Conservation (phyloP, 1,284 basidiomycete genomes). For the Ceratobasidium sp. region DNA sequence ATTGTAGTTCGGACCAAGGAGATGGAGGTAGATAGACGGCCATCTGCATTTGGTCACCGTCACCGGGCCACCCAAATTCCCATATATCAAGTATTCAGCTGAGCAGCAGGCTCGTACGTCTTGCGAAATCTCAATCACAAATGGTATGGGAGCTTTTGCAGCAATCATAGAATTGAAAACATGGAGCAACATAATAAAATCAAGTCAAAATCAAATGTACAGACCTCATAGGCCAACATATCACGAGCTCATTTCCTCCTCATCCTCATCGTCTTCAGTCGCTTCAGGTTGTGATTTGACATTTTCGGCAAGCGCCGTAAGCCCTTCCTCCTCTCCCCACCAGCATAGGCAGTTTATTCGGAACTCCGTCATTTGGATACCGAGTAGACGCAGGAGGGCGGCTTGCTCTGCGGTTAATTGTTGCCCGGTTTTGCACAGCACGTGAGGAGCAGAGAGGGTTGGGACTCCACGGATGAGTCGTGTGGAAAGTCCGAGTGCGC, state of each 20-base stretch:
- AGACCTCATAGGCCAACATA: background rate
- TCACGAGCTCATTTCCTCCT: slow-evolving; percentile 39
- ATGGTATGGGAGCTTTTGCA: too few relatives aligned
- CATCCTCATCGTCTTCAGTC: slow-evolving; percentile 7
- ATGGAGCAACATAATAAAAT: too few relatives aligned
- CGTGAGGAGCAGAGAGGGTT: slow-evolving; percentile 81
- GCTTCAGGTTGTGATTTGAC: background rate
- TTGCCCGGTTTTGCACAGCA: slow-evolving; percentile 68
- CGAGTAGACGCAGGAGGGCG: slow-evolving; percentile 25
- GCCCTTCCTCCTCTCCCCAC: slow-evolving; percentile 39
- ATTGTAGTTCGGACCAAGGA: too few relatives aligned
- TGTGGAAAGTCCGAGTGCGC: slow-evolving; percentile 90
- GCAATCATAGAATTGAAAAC: too few relatives aligned
- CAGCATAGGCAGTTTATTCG: slow-evolving; percentile 39
- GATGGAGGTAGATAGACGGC: too few relatives aligned
- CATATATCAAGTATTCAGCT: too few relatives aligned
- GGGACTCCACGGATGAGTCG: slow-evolving; percentile 89
- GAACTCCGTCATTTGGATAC: slow-evolving; percentile 39
- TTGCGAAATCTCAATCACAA: too few relatives aligned
- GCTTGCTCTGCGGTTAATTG: slow-evolving; percentile 29
- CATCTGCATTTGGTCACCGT: too few relatives aligned
- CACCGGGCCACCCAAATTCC: too few relatives aligned
- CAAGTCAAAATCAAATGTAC: background rate
- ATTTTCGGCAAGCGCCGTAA: slow-evolving; percentile 22
- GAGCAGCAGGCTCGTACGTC: too few relatives aligned